Conservation (phyloP, 805 yeast species). For the Suhomyces faveliae region DNA sequence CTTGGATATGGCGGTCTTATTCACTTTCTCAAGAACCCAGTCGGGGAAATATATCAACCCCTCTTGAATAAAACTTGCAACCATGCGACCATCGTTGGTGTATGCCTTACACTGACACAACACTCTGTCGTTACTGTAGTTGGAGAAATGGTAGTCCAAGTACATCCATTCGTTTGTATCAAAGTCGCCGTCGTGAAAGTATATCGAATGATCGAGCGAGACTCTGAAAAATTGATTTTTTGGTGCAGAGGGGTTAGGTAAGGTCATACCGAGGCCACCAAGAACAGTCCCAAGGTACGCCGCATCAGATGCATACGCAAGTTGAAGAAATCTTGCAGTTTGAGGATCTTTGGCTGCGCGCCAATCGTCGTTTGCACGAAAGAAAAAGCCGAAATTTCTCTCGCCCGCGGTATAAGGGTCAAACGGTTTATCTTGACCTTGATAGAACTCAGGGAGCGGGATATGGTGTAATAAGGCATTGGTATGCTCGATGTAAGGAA, state of each 20-base stretch:
- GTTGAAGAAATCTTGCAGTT: slow-evolving; percentile 17
- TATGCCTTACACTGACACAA: slow-evolving; percentile 27
- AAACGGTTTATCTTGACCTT: background rate
- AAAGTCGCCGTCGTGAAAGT: slow-evolving; percentile 35
- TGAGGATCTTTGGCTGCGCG: slow-evolving; percentile 21
- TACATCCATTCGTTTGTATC: slow-evolving; percentile 38
- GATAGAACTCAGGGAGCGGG: slow-evolving; percentile 20
- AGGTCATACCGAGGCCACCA: slow-evolving; percentile 22
- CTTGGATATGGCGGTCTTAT: background rate
- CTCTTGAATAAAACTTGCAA: slow-evolving; percentile 36
- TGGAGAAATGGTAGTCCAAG: slow-evolving; percentile 30
- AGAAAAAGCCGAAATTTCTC: slow-evolving; percentile 29
- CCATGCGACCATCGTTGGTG: slow-evolving; percentile 26
- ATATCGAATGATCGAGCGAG: slow-evolving; percentile 37
- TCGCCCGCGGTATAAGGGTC: slow-evolving; percentile 7
- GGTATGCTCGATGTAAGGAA: slow-evolving; percentile 25
- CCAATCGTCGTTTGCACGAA: slow-evolving; percentile 28
- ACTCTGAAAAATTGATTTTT: slow-evolving; percentile 31
- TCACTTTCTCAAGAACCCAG: slow-evolving; percentile 4
- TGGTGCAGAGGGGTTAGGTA: background rate
- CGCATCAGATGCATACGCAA: slow-evolving; percentile 31
- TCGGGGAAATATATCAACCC: slow-evolving; percentile 20
- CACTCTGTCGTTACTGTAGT: slow-evolving; percentile 35
- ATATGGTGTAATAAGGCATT: slow-evolving; percentile 27
- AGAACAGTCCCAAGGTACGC: slow-evolving; percentile 29